Conservation (phyloP, 2,329 filamentous ascomycete species). For the Neurospora sp. region DNA sequence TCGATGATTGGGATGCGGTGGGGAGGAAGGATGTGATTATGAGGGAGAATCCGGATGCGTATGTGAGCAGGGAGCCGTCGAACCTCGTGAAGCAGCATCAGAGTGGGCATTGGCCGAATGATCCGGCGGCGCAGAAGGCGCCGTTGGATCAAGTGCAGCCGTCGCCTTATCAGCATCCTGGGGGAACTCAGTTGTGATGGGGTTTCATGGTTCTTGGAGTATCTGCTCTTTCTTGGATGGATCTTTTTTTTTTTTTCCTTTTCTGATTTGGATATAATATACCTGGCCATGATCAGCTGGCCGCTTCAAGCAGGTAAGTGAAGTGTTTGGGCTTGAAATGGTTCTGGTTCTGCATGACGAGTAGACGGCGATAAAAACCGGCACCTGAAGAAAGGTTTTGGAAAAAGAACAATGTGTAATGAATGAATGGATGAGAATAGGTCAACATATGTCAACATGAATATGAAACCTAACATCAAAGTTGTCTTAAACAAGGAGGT, state of each 20-base stretch:
- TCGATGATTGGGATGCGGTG: constrained; percentile 37
- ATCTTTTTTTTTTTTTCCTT: background rate
- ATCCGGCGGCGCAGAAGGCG: constrained; percentile 13
- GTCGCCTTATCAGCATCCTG: background rate
- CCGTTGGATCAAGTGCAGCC: constrained; percentile 12
- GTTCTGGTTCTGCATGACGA: background rate
- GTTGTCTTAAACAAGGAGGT: background rate
- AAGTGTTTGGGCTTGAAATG: background rate
- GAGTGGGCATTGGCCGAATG: background rate
- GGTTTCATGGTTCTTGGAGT: background rate
- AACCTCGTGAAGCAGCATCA: background rate
- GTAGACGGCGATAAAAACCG: background rate
- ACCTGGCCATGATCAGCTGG: background rate
- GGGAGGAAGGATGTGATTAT: constrained; percentile 39
- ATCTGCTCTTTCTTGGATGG: background rate
- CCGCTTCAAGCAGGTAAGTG: background rate
- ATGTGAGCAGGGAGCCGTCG: background rate
- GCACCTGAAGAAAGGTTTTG: background rate
- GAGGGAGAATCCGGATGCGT: constrained; percentile 16
- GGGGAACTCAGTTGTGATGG: background rate
- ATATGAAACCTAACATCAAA: background rate
- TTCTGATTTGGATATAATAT: background rate
- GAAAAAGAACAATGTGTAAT: background rate
- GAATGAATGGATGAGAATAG: background rate
- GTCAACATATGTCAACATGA: background rate